Evolutionary conservation across 495 filamentous ascomycete species (phyloP).

Genomic region (Penicillium paxilli): DNA sequence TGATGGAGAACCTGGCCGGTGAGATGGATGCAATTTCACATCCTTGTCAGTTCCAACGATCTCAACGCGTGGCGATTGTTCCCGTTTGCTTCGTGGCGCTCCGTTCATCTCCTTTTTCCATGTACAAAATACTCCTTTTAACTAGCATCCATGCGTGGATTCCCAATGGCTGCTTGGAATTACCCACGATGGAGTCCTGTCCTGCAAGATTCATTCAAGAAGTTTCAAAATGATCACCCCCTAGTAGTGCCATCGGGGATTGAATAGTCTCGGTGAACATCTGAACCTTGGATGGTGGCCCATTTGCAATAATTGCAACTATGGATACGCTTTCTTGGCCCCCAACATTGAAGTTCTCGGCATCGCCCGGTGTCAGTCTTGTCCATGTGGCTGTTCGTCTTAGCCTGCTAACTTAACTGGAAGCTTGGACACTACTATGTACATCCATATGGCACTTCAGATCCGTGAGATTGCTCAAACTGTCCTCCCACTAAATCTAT

Average conservation of each 20-base stretch:
- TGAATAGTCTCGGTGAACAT: too few relatives aligned
- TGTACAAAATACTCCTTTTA: too few relatives aligned
- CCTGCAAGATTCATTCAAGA: too few relatives aligned
- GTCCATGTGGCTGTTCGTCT: too few relatives aligned
- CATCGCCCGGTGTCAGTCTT: background rate
- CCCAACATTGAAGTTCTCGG: background rate
- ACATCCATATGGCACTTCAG: too few relatives aligned
- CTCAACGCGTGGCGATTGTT: background rate
- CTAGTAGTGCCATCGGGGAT: too few relatives aligned
- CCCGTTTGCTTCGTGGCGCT: background rate
- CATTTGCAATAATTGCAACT: background rate
- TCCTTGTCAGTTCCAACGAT: slow-evolving; percentile 14
- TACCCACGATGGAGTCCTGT: too few relatives aligned
- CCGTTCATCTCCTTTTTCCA: background rate
- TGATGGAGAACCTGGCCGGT: slow-evolving; percentile 12
- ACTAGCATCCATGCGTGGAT: too few relatives aligned
- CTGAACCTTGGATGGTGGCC: background rate
- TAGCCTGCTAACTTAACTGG: too few relatives aligned
- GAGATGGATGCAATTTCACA: slow-evolving; percentile 17
- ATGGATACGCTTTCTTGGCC: slow-evolving; percentile 1
- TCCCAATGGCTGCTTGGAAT: too few relatives aligned
- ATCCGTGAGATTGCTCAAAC: background rate
- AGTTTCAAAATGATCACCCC: too few relatives aligned
- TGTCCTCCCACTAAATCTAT: background rate
- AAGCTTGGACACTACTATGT: background rate